These are phyloP conservation scores for Heliocybe sulcata DNA, from an alignment of 1,284 basidiomycete species.

Conservation along the genomic window DNA sequence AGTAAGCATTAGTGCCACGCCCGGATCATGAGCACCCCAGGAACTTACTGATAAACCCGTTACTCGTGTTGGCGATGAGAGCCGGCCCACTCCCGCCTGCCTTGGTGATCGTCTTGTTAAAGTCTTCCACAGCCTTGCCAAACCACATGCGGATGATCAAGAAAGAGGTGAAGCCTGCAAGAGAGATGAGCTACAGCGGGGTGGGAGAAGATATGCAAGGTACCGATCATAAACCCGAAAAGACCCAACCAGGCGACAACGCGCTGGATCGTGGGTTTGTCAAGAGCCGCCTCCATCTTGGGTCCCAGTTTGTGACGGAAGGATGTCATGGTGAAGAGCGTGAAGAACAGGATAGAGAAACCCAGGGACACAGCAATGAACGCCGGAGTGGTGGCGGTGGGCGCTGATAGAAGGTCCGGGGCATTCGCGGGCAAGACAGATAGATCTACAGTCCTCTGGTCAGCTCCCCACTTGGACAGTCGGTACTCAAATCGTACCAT, in stretches of 20 bases:
- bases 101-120: conserved; percentile 53
- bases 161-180: conserved; percentile 59
- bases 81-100: conserved; percentile 46
- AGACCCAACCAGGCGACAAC: conserved; percentile 68
- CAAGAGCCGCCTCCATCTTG: conserved; percentile 40
- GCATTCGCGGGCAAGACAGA: conserved; percentile 50
- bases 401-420: conserved; percentile 52
- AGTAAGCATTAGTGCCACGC: conserved; percentile 3
- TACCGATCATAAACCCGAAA: conserved; percentile 66
- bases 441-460: conserved; percentile 41
- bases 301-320: conserved; percentile 59
- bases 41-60: conserved; percentile 66
- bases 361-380: conserved; percentile 59
- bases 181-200: conserved; percentile 3
- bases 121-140: conserved; percentile 70
- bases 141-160: conserved; percentile 75
- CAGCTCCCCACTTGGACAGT: not conserved
- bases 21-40: not conserved
- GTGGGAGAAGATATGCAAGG: conserved; percentile 9
- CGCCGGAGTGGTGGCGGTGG: conserved; percentile 51
- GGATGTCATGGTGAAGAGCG: conserved; percentile 59
- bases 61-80: conserved; percentile 56
- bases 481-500: conserved; percentile 35
- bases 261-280: conserved; percentile 52
- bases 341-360: conserved; percentile 57